Evolutionary conservation across 2,329 filamentous ascomycete species (phyloP).

Genomic region (Saccharata proteae): DNA sequence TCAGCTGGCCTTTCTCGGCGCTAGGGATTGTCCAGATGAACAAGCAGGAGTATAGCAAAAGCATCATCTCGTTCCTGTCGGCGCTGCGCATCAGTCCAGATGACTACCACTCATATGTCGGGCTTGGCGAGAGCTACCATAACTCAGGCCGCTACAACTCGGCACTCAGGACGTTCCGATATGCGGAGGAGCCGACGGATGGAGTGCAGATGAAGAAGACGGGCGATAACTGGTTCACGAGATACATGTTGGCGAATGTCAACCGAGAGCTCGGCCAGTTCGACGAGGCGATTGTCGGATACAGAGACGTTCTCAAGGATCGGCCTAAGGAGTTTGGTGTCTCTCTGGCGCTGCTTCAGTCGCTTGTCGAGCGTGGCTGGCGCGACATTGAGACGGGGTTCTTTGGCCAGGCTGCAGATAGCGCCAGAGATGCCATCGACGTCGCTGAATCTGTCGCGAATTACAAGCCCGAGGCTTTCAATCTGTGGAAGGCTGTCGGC

Average conservation of each 20-base stretch:
- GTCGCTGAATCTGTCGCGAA: conserved; percentile 52
- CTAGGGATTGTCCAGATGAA: conserved; percentile 90
- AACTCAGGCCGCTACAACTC: conserved; percentile 87
- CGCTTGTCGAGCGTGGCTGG: conserved; percentile 70
- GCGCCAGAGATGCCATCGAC: conserved; percentile 56
- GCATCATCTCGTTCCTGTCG: conserved; percentile 83
- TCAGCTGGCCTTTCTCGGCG: conserved; percentile 93
- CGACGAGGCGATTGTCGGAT: conserved; percentile 67
- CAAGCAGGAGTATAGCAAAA: conserved; percentile 78
- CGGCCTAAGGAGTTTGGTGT: conserved; percentile 74
- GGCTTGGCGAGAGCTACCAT: conserved; percentile 93
- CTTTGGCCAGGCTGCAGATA: conserved; percentile 69
- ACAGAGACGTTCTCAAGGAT: conserved; percentile 57
- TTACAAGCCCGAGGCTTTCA: conserved; percentile 62
- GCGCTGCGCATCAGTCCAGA: conserved; percentile 71
- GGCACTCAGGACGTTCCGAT: conserved; percentile 80
- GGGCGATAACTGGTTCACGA: conserved; percentile 82
- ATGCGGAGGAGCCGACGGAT: conserved; percentile 66
- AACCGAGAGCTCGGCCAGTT: conserved; percentile 85
- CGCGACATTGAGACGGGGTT: conserved; percentile 68
- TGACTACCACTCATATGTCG: conserved; percentile 94
- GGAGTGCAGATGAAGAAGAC: conserved; percentile 40
- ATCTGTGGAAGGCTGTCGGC: conserved; percentile 86
- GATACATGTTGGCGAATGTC: conserved; percentile 93
- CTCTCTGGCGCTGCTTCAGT: conserved; percentile 75